These are phyloP conservation scores for Moniliophthora roreri DNA, from an alignment of 1,284 basidiomycete species.

Conservation along the genomic window DNA sequence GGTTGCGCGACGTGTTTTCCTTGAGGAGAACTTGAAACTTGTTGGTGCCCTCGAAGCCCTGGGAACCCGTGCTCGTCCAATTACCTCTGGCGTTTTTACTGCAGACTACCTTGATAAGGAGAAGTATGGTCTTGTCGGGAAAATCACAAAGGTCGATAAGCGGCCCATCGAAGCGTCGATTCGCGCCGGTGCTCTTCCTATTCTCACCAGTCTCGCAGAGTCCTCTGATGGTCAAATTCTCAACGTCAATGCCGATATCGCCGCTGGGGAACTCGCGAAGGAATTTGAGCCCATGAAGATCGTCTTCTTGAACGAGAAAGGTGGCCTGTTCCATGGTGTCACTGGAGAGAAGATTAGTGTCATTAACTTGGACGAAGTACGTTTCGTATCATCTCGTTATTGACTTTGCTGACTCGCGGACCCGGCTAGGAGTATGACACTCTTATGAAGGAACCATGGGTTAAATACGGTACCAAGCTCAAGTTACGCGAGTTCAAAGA, in stretches of 20 bases:
- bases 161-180: conserved; percentile 94
- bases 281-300: conserved; percentile 99
- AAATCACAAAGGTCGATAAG: conserved; percentile 92
- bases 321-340: conserved; percentile 96
- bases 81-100: conserved; percentile 94
- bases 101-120: conserved; percentile 92
- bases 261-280: conserved; percentile 93
- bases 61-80: conserved; percentile 92
- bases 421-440: conserved; percentile 83
- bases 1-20: conserved; percentile 92
- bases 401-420: conserved; percentile 4
- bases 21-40: conserved; percentile 93
- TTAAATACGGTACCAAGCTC: conserved; percentile 99
- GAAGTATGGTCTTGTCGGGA: conserved; percentile 94
- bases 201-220: conserved; percentile 91
- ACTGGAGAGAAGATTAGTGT: conserved; percentile 93
- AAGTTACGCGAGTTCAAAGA: conserved; percentile 99
- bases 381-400: conserved; percentile 17
- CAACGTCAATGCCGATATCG: conserved; percentile 97
- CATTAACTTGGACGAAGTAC: conserved; percentile 96
- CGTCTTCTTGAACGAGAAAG: conserved; percentile 98
- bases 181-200: conserved; percentile 89
- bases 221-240: conserved; percentile 91
- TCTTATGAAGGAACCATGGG: conserved; percentile 99
- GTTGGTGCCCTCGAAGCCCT: conserved; percentile 89